phyloP scores from a whole-genome alignment of 768 basidiomycete species.

The Macrolepiota albuminosa region DNA sequence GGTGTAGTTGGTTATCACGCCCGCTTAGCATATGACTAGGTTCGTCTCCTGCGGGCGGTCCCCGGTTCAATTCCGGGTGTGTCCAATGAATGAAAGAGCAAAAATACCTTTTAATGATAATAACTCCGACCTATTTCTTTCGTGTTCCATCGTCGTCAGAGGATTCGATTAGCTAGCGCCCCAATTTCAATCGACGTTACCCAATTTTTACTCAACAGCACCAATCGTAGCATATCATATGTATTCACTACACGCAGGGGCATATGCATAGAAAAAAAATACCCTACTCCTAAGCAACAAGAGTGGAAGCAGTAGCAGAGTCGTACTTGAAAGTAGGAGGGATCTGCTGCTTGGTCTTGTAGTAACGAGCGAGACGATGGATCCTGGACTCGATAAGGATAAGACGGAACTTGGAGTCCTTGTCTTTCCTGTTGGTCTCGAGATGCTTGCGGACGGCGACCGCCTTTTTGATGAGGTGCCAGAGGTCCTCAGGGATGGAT shows the following conservation, averaged over 20 bases:
- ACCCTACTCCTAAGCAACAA: constrained; percentile 60
- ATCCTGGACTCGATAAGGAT: constrained; percentile 99
- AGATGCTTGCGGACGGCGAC: constrained; percentile 99
- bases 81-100: too few species aligned
- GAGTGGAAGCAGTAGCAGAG: constrained; percentile 87
- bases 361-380: constrained; percentile 95
- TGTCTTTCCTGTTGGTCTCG: constrained; percentile 97
- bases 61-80: too few species aligned
- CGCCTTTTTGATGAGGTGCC: constrained; percentile 99
- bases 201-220: too few species aligned
- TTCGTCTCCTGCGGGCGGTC: too few species aligned
- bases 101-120: too few species aligned
- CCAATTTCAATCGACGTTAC: too few species aligned
- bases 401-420: constrained; percentile 92
- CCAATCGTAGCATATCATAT: too few species aligned
- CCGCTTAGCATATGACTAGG: not conserved
- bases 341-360: constrained; percentile 98
- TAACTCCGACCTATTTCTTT: too few species aligned
- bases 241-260: too few species aligned
- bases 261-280: not conserved
- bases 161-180: too few species aligned
- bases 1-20: not conserved
- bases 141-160: too few species aligned
- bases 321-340: constrained; percentile 99
- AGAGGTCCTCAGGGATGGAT: constrained; percentile 97